Percentiles rank a stretch among this genome's conserved stretches.
These are phyloP conservation scores for Staphylotrichum tortipilum DNA, from an alignment of 495 filamentous ascomycete genomes.

Conservation along the genomic window DNA sequence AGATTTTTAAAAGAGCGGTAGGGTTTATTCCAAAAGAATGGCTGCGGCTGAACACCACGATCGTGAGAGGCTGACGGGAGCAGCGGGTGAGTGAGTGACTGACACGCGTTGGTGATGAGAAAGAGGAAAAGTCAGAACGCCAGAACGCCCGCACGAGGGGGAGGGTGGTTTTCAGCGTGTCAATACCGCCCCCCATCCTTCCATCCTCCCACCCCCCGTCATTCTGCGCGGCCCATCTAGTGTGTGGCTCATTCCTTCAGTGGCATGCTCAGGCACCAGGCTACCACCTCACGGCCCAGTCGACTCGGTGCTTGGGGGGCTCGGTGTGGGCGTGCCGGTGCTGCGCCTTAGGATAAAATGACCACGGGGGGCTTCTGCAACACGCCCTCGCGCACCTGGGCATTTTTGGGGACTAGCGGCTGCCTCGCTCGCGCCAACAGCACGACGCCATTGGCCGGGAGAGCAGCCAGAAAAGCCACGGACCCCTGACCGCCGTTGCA, in stretches of 20 bases:
- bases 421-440: neutral
- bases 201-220: too few species aligned
- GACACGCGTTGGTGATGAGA: neutral
- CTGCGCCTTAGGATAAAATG: slow-evolving; percentile 5
- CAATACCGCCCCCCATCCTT: neutral
- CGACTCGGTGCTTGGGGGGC: too few species aligned
- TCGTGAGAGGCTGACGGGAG: neutral
- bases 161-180: neutral
- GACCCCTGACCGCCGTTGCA: neutral
- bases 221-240: too few species aligned
- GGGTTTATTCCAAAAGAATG: neutral
- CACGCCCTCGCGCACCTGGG: neutral
- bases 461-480: neutral
- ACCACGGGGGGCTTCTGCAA: neutral
- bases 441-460: neutral
- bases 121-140: neutral
- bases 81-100: too few species aligned
- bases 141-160: neutral
- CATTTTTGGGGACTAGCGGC: neutral
- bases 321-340: too few species aligned
- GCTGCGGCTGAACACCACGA: slow-evolving; percentile 8
- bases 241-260: too few species aligned
- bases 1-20: slow-evolving; percentile 2
- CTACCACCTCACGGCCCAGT: too few species aligned
- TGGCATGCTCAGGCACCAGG: too few species aligned